phyloP scores from a whole-genome alignment of 352 stramenopile species.

The Phytopythium sindhum region DNA sequence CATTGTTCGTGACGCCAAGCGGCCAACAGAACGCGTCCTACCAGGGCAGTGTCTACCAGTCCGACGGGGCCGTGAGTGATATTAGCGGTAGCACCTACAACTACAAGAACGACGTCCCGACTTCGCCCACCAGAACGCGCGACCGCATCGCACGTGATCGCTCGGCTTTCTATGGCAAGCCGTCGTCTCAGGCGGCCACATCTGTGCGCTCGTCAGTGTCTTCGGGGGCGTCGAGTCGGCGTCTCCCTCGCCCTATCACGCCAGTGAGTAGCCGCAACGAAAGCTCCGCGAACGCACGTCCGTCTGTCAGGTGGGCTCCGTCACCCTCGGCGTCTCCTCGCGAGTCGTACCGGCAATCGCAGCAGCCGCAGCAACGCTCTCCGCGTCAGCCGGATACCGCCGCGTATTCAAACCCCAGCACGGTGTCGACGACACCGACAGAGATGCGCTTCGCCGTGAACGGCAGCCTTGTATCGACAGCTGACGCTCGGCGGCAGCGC shows the following conservation, averaged over 20 bases:
- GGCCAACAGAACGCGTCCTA: not conserved
- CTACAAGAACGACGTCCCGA: not conserved
- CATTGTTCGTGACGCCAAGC: constrained; percentile 27
- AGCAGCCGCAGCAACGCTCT: not conserved
- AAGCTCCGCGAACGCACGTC: not conserved
- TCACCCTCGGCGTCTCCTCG: not conserved
- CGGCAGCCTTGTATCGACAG: constrained; percentile 12
- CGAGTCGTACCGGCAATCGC: not conserved
- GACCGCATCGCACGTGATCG: constrained; percentile 3
- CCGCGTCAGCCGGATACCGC: constrained; percentile 1
- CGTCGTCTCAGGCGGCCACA: not conserved
- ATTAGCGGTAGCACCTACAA: constrained; percentile 1
- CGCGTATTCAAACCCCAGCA: constrained; percentile 2
- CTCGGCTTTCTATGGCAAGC: constrained; percentile 7
- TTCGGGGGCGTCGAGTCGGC: not conserved
- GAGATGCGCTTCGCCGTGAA: constrained; percentile 19
- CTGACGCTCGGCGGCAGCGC: constrained; percentile 6
- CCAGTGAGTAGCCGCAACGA: not conserved
- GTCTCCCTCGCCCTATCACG: constrained; percentile 1
- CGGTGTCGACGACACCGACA: constrained; percentile 9
- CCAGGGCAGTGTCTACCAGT: constrained; percentile 1
- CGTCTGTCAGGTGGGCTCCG: constrained; percentile 6
- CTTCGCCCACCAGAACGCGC: constrained; percentile 4
- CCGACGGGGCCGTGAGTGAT: constrained; percentile 1
- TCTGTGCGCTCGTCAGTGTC: not conserved